These are phyloP conservation scores for Penicillium thymicola DNA, from an alignment of 2,329 filamentous ascomycete genomes.

Conservation along the genomic window DNA sequence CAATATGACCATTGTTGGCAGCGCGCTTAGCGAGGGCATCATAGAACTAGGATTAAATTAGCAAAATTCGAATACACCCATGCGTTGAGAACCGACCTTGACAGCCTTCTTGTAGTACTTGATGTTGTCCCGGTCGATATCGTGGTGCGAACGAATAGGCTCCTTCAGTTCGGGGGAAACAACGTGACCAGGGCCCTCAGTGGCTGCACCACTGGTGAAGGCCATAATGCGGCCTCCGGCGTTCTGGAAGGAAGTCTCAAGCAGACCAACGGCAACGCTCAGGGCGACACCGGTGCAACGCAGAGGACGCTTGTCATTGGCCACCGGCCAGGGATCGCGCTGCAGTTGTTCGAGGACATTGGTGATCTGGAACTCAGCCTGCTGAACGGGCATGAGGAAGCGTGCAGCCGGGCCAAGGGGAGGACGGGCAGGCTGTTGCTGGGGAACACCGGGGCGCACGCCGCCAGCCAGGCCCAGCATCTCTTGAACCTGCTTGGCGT, in stretches of 20 bases:
- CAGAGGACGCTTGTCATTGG: conserved; percentile 84
- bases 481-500: conserved; percentile 98
- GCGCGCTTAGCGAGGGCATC: conserved; percentile 90
- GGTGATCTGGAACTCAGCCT: conserved; percentile 95
- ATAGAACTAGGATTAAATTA: conserved; percentile 67
- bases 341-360: conserved; percentile 94
- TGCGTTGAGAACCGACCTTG: conserved; percentile 61
- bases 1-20: conserved; percentile 93
- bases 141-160: conserved; percentile 95
- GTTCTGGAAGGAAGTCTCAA: conserved; percentile 95
- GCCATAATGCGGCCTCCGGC: conserved; percentile 94
- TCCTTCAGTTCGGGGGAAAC: conserved; percentile 94
- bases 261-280: conserved; percentile 85
- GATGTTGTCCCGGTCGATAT: conserved; percentile 97
- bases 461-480: conserved; percentile 82
- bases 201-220: conserved; percentile 90
- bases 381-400: conserved; percentile 89
- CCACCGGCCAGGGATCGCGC: conserved; percentile 95
- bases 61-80: neutral
- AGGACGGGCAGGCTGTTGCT: conserved; percentile 68
- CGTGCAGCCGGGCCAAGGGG: conserved; percentile 77
- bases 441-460: conserved; percentile 63
- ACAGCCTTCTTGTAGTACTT: conserved; percentile 99
- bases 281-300: conserved; percentile 95
- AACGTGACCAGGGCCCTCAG: conserved; percentile 94